Evolutionary conservation across 1,284 basidiomycete genomes (phyloP), one percentile per base, ranked within the genome.

Genomic region (Xerocomus minutiporus): DNA sequence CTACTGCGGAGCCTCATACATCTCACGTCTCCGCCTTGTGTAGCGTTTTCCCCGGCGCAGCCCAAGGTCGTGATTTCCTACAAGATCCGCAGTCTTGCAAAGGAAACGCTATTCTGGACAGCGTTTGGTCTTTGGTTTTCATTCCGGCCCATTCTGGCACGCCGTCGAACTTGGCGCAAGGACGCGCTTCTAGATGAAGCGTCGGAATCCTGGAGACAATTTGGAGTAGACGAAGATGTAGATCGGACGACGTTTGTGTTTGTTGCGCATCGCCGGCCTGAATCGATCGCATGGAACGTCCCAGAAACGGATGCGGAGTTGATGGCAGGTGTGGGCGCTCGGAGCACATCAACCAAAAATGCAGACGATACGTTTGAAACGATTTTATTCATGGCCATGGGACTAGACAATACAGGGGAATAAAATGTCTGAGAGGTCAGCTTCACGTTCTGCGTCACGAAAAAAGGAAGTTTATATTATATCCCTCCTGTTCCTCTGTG

Each of bases 61-160:
- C 52, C 64, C 9, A 58, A 67, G 38, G 61, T 89, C 40, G 63
- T 84, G 32, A 81, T 88, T 28, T 84, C 85, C 0, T 90, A 92
- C 77, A 90, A 86, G 69, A 74, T 91, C 40, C 84, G 91, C 34
- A 91, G 87, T 55, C 73, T 91, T 38, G 58, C 77, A 2, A 91
- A 91, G 61, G 91, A 93, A 64, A 75, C 82, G 1, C 75, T 84
- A 0, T 94, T 93, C 67, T 93, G 91, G 91, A 74, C 76, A 11
- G 84, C 85, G 0, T 88, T 94, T 58, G 89, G 90, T 15, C 68
- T 86, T 1, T 94, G 89, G 90, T 94, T 93, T 70, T 66, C 75
- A 8, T 89, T 86, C 56, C 64, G 71, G 41, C 83, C 87, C 1
- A 83, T 91, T 4, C 70, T 87, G 8, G 65, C 64, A 11, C 73